phyloP scores from a whole-genome alignment of 2,329 filamentous ascomycete species.

The Paecilomyces sp. region DNA sequence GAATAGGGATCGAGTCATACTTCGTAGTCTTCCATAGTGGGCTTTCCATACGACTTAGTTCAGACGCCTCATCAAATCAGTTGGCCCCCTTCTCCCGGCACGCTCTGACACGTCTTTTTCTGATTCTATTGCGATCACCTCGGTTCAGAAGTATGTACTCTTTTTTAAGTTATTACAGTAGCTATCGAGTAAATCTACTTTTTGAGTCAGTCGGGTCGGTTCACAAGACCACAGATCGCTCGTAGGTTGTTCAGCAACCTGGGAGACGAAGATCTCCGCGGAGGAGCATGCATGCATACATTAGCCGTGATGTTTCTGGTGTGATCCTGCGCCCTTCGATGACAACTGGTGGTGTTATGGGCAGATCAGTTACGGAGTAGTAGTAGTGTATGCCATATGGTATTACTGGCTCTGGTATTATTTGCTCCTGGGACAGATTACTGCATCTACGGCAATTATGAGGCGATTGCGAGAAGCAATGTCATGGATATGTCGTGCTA shows the following conservation, averaged over 20 bases:
- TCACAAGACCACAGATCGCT: neutral
- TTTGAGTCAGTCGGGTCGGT: neutral
- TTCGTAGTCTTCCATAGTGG: neutral
- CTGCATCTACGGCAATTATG: no score
- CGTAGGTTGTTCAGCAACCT: neutral
- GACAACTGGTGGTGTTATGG: neutral
- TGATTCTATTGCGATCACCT: neutral
- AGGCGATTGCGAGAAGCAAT: neutral
- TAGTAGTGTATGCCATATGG: no score
- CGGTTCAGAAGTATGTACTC: neutral
- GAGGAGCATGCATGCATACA: neutral
- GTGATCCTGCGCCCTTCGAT: neutral
- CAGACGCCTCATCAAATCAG: neutral
- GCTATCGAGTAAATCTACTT: neutral
- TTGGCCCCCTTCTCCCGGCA: neutral
- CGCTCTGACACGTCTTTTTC: neutral
- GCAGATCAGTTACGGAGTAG: no score
- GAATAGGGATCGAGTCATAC: neutral
- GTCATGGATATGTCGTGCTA: neutral
- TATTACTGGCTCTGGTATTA: no score
- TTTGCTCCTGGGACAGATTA: no score
- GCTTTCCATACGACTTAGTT: neutral
- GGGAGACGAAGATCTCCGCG: neutral
- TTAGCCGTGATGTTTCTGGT: neutral
- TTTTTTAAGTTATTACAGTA: no score